phyloP scores from a whole-genome alignment of 2,329 filamentous ascomycete genomes.

The Monilinia fructicola region DNA sequence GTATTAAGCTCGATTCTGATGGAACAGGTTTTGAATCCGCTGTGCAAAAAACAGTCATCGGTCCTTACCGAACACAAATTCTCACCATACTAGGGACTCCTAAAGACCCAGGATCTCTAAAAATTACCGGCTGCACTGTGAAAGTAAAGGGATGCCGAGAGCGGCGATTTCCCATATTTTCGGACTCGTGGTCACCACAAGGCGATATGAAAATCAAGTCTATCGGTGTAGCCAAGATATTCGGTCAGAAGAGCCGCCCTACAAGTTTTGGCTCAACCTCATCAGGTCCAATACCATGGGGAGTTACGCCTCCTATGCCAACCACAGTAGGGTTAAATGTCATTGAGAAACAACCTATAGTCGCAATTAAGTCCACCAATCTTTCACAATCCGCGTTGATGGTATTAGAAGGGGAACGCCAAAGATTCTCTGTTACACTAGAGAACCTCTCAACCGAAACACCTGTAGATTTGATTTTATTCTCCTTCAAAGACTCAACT shows the following conservation, averaged over 20 bases:
- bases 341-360: slow-evolving; percentile 74
- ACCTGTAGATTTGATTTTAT: slow-evolving; percentile 78
- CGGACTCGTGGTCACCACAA: slow-evolving; percentile 70
- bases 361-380: slow-evolving; percentile 73
- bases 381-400: slow-evolving; percentile 84
- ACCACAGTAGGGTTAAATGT: slow-evolving; percentile 65
- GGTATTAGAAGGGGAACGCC: slow-evolving; percentile 87
- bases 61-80: slow-evolving; percentile 79
- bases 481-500: slow-evolving; percentile 88
- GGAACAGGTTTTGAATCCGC: slow-evolving; percentile 70
- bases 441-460: slow-evolving; percentile 72
- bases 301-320: slow-evolving; percentile 42
- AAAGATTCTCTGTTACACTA: slow-evolving; percentile 74
- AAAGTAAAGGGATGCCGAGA: slow-evolving; percentile 80
- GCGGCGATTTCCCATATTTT: slow-evolving; percentile 81
- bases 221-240: slow-evolving; percentile 59
- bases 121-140: slow-evolving; percentile 74
- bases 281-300: slow-evolving; percentile 38
- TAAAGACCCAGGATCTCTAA: slow-evolving; percentile 64
- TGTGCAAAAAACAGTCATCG: slow-evolving; percentile 65
- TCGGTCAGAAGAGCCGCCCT: slow-evolving; percentile 37
- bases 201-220: slow-evolving; percentile 73
- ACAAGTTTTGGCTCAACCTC: slow-evolving; percentile 38
- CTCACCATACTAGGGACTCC: slow-evolving; percentile 70
- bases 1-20: slow-evolving; percentile 70